A percentile compares a stretch with the other conserved stretches of the same genome.
Conservation (phyloP, 2,329 filamentous ascomycete genomes). For the Colletotrichum sansevieriae region DNA sequence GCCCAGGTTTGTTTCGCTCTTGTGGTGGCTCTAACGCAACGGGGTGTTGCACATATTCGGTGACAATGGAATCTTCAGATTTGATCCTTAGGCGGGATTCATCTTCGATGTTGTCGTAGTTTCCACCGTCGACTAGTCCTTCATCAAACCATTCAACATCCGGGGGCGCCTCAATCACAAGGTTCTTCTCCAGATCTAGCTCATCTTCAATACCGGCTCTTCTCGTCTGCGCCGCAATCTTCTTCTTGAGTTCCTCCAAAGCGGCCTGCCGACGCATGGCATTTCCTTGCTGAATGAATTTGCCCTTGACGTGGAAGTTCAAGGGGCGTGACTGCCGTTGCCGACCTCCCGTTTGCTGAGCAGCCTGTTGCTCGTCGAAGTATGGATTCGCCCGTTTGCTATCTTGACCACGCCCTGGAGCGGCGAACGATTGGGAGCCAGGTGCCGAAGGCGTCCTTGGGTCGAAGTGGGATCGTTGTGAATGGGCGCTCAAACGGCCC, state of each 20-base stretch:
- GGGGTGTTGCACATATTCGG: slow-evolving; percentile 91
- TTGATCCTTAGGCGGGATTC: slow-evolving; percentile 78
- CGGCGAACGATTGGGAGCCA: slow-evolving; percentile 49
- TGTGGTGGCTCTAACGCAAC: slow-evolving; percentile 92
- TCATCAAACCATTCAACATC: slow-evolving; percentile 99
- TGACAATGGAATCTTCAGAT: slow-evolving; percentile 87
- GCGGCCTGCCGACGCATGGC: slow-evolving; percentile 88
- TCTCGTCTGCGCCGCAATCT: slow-evolving; percentile 87
- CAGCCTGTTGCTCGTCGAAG: slow-evolving; percentile 77
- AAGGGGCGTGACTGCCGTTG: slow-evolving; percentile 80
- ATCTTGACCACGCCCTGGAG: slow-evolving; percentile 50
- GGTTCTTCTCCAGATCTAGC: slow-evolving; percentile 88
- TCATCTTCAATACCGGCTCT: slow-evolving; percentile 96
- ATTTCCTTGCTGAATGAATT: slow-evolving; percentile 95
- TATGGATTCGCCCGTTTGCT: slow-evolving; percentile 76
- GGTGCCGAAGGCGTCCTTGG: slow-evolving; percentile 39
- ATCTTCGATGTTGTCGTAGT: slow-evolving; percentile 79
- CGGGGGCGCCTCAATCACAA: slow-evolving; percentile 85
- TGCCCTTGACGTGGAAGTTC: slow-evolving; percentile 94
- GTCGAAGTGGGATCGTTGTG: slow-evolving; percentile 32
- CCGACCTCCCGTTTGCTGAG: slow-evolving; percentile 69
- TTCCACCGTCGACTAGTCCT: slow-evolving; percentile 81
- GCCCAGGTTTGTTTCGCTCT: slow-evolving; percentile 81
- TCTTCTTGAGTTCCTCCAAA: slow-evolving; percentile 93
- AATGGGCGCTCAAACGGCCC: slow-evolving; percentile 51